Base-by-base conservation (phyloP, 2,329 filamentous ascomycete genomes). In the Hyphodiscus sp. region DNA sequence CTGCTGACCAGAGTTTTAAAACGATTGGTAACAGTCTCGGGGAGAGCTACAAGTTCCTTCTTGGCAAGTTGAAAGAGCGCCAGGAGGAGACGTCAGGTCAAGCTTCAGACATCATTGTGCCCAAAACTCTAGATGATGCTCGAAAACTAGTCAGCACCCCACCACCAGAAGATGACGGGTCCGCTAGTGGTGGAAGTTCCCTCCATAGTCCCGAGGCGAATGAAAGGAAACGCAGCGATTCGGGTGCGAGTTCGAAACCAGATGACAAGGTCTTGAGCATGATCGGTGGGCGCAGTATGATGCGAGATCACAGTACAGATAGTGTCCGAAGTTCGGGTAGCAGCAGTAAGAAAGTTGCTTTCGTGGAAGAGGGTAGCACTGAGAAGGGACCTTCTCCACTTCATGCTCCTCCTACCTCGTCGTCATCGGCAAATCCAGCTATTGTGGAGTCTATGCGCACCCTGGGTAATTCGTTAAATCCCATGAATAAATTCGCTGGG, bases 121-220 rank as follows among this genome's bases (percentile, higher is more conserved):
- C 94, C 1, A 92, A 89, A 64, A 99, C 94, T 1, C 75, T 99
- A 0, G 94, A 96, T 63, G 94, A 99, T 65, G 94, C 92, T 16
- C 81, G 91, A 46, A 92, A 91, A 68, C 80, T 99, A 11, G 87
- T 99, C 58, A 88, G 83, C 64, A 87, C 87, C 1, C 83, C 86
- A 38, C 75, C 82, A 15, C 78, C 73, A 0, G 67, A 68, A 33
- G 68, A 67, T 16, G 68, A 70, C 20, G 53, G 76, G 67, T 54
- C 69, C 68, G 63, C 49, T 18, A 67, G 65, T 53, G 83, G 79
- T 41, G 73, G 77, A 42, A 80, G 75, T 60, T 78, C 79, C 1
- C 65, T 77, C 8, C 77, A 70, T 67, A 79, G 58, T 45, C 58
- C 66, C 58, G 55, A 66, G 60, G 26, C 30, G 47, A 65, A 45